phyloP scores from a whole-genome alignment of 1,284 basidiomycete genomes.

The Ustilago sp. region DNA sequence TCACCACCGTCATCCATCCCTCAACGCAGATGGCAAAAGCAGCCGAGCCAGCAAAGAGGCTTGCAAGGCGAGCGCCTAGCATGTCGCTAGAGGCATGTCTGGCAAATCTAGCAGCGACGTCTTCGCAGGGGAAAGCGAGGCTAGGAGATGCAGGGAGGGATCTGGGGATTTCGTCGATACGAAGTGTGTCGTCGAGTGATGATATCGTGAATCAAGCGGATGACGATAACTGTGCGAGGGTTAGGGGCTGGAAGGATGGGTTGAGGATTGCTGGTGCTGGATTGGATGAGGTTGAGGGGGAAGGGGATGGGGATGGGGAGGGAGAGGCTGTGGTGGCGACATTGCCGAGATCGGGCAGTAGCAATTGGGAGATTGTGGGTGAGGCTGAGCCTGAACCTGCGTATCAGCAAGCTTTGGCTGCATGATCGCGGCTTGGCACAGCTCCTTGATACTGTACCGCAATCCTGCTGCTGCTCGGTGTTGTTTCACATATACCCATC shows the following conservation, averaged over 20 bases:
- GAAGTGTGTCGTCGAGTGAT: constrained; percentile 39
- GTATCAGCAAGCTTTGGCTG: constrained; percentile 28
- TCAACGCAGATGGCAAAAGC: constrained; percentile 1
- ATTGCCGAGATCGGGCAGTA: constrained; percentile 42
- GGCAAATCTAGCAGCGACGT: constrained; percentile 39
- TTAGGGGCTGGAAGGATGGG: constrained; percentile 51
- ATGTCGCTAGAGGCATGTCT: constrained; percentile 53
- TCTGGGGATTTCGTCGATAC: constrained; percentile 47
- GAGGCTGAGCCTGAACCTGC: constrained; percentile 26
- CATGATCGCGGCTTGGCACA: constrained; percentile 3
- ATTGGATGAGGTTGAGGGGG: constrained; percentile 14
- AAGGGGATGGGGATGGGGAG: constrained; percentile 1
- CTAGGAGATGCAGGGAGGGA: constrained; percentile 37
- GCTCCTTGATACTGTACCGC: neutral
- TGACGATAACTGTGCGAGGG: constrained; percentile 29
- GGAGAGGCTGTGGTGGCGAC: constrained; percentile 1
- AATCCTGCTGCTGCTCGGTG: neutral
- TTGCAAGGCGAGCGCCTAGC: constrained; percentile 33
- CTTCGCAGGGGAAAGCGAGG: constrained; percentile 31
- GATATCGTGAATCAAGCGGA: constrained; percentile 31
- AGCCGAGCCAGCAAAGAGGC: constrained; percentile 23
- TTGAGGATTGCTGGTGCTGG: constrained; percentile 45
- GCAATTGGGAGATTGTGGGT: constrained; percentile 49
- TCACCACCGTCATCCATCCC: constrained; percentile 49
- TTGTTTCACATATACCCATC: constrained; percentile 20